Evolutionary conservation across 2,329 filamentous ascomycete species (phyloP).

Genomic region (Pseudocercospora cruenta): DNA sequence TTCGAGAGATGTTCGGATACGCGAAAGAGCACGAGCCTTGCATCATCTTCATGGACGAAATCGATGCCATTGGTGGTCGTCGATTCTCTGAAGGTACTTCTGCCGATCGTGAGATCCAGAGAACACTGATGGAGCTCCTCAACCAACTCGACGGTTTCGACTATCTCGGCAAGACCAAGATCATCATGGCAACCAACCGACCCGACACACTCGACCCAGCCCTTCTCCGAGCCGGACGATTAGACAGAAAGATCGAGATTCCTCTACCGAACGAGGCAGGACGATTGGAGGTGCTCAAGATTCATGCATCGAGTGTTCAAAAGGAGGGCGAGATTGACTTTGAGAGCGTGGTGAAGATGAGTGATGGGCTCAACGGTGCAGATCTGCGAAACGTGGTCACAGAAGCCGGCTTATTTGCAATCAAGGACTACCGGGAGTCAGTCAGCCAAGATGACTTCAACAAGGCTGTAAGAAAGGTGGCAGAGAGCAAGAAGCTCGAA

Average conservation of each 20-base stretch:
- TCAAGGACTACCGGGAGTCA: slow-evolving; percentile 95
- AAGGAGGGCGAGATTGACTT: slow-evolving; percentile 96
- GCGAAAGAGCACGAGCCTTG: slow-evolving; percentile 99
- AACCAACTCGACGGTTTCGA: slow-evolving; percentile 99
- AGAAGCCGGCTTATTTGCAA: slow-evolving; percentile 94
- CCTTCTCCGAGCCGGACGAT: slow-evolving; percentile 83
- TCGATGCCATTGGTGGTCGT: slow-evolving; percentile 95
- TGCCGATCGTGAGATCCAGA: slow-evolving; percentile 96
- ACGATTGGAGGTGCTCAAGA: slow-evolving; percentile 95
- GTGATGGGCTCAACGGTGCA: slow-evolving; percentile 94
- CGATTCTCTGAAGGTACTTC: slow-evolving; percentile 97
- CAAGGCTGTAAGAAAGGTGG: slow-evolving; percentile 96
- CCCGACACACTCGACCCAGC: slow-evolving; percentile 95
- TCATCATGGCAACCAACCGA: slow-evolving; percentile 99
- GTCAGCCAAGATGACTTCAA: slow-evolving; percentile 99
- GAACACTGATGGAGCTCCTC: slow-evolving; percentile 96
- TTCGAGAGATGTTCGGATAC: slow-evolving; percentile 99
- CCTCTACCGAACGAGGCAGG: slow-evolving; percentile 96
- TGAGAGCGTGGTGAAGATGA: slow-evolving; percentile 99
- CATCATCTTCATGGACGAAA: slow-evolving; percentile 99
- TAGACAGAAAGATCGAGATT: slow-evolving; percentile 98
- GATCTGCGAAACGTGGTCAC: slow-evolving; percentile 98
- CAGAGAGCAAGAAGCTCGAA: slow-evolving; percentile 96
- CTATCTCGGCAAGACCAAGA: slow-evolving; percentile 99
- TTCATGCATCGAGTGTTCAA: slow-evolving; percentile 83